A percentile compares a stretch with the other conserved stretches of the same genome.
Conservation (phyloP, 176 grass and related monocot genomes). For the Cocos nucifera region DNA sequence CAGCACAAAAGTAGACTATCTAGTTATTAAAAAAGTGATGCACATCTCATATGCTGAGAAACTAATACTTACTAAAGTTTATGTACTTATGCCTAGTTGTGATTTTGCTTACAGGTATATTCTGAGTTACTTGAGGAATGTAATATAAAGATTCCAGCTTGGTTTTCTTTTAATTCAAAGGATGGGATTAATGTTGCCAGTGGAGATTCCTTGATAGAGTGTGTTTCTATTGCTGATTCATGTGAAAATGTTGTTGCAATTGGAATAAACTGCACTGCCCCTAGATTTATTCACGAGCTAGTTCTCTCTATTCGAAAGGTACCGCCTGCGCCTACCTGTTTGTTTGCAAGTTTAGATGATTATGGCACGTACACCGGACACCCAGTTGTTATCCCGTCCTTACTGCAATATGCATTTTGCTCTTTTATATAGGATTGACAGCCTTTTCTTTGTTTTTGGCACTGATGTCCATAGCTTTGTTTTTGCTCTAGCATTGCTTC, state of each 20-base stretch:
- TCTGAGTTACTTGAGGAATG: conserved; percentile 39
- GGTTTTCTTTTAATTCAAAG: conserved; percentile 45
- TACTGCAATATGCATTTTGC: neutral
- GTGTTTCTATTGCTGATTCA: conserved; percentile 39
- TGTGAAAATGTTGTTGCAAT: conserved; percentile 36
- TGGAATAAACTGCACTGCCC: conserved; percentile 47
- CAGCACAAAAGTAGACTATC: too few relatives aligned
- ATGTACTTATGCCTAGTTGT: too few relatives aligned
- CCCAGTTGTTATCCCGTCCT: too few relatives aligned
- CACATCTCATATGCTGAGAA: too few relatives aligned
- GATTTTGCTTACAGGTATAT: conserved; percentile 23
- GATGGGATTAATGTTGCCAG: conserved; percentile 42
- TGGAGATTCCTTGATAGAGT: conserved; percentile 40
- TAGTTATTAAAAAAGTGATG: too few relatives aligned
- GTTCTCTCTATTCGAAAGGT: conserved; percentile 40
- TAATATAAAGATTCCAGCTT: conserved; percentile 29
- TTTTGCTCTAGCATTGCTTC: too few relatives aligned
- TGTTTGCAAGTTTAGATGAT: too few relatives aligned
- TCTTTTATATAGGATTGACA: too few relatives aligned
- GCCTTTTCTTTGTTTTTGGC: too few relatives aligned
- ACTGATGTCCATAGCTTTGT: too few relatives aligned
- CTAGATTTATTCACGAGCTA: conserved; percentile 35
- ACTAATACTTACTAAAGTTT: too few relatives aligned
- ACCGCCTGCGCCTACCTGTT: neutral
- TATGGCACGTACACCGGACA: too few relatives aligned